These are phyloP conservation scores for Penicillium sp. DNA, from an alignment of 2,329 filamentous ascomycete genomes.

Conservation along the genomic window DNA sequence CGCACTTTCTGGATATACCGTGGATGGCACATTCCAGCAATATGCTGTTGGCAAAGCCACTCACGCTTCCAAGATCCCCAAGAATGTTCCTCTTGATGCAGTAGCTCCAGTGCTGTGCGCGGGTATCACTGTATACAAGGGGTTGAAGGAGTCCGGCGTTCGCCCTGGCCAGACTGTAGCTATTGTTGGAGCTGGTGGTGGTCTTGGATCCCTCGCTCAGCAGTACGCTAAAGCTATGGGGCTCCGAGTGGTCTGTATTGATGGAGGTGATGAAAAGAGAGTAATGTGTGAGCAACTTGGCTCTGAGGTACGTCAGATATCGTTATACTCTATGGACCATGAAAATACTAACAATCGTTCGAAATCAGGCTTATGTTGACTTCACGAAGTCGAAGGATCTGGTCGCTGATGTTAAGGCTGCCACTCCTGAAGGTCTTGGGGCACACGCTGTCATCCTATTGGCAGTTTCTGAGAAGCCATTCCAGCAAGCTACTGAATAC, in stretches of 20 bases:
- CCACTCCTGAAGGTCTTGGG: not conserved
- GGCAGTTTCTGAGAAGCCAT: not conserved
- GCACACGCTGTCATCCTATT: not conserved
- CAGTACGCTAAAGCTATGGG: not conserved
- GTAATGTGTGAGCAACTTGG: not conserved
- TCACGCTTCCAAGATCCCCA: constrained; percentile 79
- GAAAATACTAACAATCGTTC: too few species aligned
- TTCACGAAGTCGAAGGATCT: too few species aligned
- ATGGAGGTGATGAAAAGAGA: not conserved
- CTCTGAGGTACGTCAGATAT: not conserved
- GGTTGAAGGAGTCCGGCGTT: not conserved
- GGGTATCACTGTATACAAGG: not conserved
- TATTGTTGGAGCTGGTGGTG: not conserved
- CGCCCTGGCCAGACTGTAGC: not conserved
- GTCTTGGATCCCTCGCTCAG: not conserved
- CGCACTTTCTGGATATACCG: constrained; percentile 81
- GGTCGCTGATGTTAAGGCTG: too few species aligned
- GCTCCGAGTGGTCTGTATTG: not conserved
- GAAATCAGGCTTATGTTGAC: too few species aligned
- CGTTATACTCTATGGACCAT: too few species aligned
- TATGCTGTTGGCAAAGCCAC: constrained; percentile 84
- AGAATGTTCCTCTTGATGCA: constrained; percentile 53
- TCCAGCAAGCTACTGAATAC: not conserved
- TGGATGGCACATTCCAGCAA: constrained; percentile 91
- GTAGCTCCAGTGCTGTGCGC: not conserved